Conservation (phyloP, 768 basidiomycete species). For the Tricholoma bakamatsutake region DNA sequence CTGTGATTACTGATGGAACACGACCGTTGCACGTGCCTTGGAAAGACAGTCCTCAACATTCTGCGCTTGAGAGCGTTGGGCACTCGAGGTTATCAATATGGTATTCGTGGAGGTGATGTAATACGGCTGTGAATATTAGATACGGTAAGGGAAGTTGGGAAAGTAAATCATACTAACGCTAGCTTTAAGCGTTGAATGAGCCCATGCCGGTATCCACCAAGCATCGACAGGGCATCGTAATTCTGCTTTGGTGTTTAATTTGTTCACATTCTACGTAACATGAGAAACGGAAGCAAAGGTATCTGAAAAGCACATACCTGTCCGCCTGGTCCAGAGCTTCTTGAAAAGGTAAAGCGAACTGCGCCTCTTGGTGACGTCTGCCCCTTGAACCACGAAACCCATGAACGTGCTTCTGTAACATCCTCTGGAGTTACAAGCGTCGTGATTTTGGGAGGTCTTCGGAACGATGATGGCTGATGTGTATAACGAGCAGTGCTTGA, state of each 20-base stretch:
- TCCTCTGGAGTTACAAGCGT: conserved; percentile 35
- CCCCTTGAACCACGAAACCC: conserved; percentile 46
- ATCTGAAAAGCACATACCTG: conserved; percentile 42
- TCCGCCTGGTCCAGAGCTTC: conserved; percentile 83
- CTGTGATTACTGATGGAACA: background rate
- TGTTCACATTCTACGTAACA: conserved; percentile 71
- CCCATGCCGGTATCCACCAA: conserved; percentile 70
- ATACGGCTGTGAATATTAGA: conserved; percentile 38
- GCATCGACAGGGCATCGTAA: conserved; percentile 52
- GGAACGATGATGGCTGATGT: conserved; percentile 15
- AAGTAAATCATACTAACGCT: conserved; percentile 34
- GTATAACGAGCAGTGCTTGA: background rate
- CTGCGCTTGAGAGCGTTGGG: conserved; percentile 70
- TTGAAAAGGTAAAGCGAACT: conserved; percentile 63
- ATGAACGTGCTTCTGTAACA: conserved; percentile 41
- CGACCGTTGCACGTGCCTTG: conserved; percentile 40
- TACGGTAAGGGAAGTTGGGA: background rate
- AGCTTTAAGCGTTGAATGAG: conserved; percentile 36
- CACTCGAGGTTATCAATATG: conserved; percentile 62
- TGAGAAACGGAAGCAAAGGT: background rate
- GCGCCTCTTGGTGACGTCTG: conserved; percentile 40
- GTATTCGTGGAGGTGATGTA: conserved; percentile 65
- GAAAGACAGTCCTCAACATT: conserved; percentile 68
- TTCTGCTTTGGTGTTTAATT: conserved; percentile 80
- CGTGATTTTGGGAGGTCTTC: conserved; percentile 37